These are phyloP conservation scores for Chaetomium tenue DNA, from an alignment of 495 filamentous ascomycete genomes.

Conservation along the genomic window DNA sequence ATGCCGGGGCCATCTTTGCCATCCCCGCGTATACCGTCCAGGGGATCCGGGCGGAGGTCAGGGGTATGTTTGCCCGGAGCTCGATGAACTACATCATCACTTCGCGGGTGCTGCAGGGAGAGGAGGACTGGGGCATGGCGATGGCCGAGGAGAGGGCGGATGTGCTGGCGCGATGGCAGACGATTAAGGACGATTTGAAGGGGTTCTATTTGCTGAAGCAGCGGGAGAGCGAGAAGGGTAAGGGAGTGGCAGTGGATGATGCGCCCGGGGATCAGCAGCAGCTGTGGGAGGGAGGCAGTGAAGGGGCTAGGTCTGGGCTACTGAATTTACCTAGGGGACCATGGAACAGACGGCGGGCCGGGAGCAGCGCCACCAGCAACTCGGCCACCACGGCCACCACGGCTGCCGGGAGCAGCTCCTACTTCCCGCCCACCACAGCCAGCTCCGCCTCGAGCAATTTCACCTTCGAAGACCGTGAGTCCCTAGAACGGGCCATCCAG, in stretches of 20 bases:
- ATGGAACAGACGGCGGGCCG: conserved; percentile 6
- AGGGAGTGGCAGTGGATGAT: conserved; percentile 5
- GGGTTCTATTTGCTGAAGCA: conserved; percentile 41
- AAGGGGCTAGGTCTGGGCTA: neutral
- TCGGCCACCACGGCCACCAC: neutral
- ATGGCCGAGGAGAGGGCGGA: conserved; percentile 55
- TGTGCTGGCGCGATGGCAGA: conserved; percentile 58
- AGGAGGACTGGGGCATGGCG: conserved; percentile 54
- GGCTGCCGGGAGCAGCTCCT: neutral
- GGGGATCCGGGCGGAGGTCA: conserved; percentile 71
- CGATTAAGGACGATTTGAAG: conserved; percentile 53
- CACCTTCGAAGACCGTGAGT: conserved; percentile 45
- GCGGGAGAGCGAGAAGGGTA: conserved; percentile 36
- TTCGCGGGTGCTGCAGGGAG: conserved; percentile 68
- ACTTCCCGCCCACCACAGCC: conserved; percentile 6
- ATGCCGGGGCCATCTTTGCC: conserved; percentile 63
- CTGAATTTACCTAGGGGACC: neutral
- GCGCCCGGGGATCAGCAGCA: conserved; percentile 9
- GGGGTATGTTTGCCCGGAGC: conserved; percentile 59
- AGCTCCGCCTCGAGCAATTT: conserved; percentile 24
- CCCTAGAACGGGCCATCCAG: conserved; percentile 65
- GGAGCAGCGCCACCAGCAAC: neutral
- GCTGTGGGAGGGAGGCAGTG: neutral
- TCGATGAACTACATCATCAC: conserved; percentile 70
- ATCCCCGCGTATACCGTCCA: conserved; percentile 72